A percentile compares a stretch with the other conserved stretches of the same genome.
Evolutionary conservation across 2,329 filamentous ascomycete genomes (phyloP).

Genomic region (Uncinocarpus reesii): DNA sequence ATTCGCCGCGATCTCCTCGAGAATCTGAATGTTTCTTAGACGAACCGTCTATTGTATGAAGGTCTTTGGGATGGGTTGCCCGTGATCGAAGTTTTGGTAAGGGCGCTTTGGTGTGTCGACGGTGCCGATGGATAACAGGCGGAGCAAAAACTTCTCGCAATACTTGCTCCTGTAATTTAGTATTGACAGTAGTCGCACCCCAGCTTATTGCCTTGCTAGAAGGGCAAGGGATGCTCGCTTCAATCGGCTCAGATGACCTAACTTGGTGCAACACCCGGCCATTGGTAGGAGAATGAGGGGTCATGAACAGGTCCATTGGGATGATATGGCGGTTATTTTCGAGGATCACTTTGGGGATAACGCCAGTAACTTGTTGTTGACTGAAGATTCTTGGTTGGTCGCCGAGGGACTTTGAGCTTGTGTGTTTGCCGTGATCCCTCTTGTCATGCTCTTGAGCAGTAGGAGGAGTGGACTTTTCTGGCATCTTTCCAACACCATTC

Average conservation of each 20-base stretch:
- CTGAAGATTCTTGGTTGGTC: constrained; percentile 46
- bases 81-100: constrained; percentile 44
- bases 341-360: constrained; percentile 81
- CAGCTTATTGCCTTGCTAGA: constrained; percentile 44
- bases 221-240: constrained; percentile 6
- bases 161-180: constrained; percentile 76
- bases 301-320: constrained; percentile 67
- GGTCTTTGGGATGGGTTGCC: constrained; percentile 9
- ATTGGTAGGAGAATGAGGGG: constrained; percentile 35
- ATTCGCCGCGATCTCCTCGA: constrained; percentile 5
- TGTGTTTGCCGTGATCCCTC: constrained; percentile 1
- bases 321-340: constrained; percentile 92
- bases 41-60: neutral
- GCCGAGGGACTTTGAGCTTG: neutral
- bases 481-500: constrained; percentile 1
- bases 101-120: constrained; percentile 54
- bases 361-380: constrained; percentile 65
- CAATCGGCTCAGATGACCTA: neutral
- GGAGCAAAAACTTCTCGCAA: constrained; percentile 85
- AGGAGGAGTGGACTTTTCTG: constrained; percentile 2
- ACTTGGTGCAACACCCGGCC: neutral
- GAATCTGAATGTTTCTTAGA: neutral
- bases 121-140: constrained; percentile 69
- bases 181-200: constrained; percentile 88
- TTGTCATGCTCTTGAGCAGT: neutral